Conservation (phyloP, 1,284 basidiomycete species). For the Ustilago cynodontis region DNA sequence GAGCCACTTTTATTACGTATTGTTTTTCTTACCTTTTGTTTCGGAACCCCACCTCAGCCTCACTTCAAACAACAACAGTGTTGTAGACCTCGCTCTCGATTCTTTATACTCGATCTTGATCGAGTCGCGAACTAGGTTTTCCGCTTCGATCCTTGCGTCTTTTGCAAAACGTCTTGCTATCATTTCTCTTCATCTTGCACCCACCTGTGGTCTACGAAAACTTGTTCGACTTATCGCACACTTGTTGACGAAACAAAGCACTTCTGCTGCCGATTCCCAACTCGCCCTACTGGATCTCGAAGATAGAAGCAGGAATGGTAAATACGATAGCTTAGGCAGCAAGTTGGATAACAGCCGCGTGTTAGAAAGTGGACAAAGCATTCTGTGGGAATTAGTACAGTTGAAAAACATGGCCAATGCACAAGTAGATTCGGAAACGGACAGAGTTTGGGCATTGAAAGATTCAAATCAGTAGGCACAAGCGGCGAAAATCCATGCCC, state of each 20-base stretch:
- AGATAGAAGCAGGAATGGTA: slow-evolving; percentile 31
- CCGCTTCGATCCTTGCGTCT: slow-evolving; percentile 77
- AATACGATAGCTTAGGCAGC: slow-evolving; percentile 14
- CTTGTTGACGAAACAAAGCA: slow-evolving; percentile 25
- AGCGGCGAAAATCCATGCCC: too few relatives aligned
- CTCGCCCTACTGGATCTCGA: slow-evolving; percentile 38
- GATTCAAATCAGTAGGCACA: slow-evolving; percentile 8
- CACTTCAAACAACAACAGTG: background rate
- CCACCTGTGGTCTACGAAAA: slow-evolving; percentile 8
- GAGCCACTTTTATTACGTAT: slow-evolving; percentile 78
- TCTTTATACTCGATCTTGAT: slow-evolving; percentile 77
- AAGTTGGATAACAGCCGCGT: slow-evolving; percentile 22
- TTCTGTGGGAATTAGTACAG: slow-evolving; percentile 31
- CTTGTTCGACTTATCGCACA: slow-evolving; percentile 18
- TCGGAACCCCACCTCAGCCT: slow-evolving; percentile 71
- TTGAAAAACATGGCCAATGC: slow-evolving; percentile 1
- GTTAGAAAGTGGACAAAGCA: slow-evolving; percentile 26
- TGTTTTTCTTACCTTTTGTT: slow-evolving; percentile 72
- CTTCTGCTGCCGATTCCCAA: slow-evolving; percentile 15
- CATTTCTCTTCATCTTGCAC: slow-evolving; percentile 28
- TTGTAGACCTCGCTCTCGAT: slow-evolving; percentile 38
- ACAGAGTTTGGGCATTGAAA: slow-evolving; percentile 28
- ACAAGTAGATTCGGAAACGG: slow-evolving; percentile 8
- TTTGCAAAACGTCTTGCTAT: slow-evolving; percentile 85
- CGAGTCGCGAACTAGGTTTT: slow-evolving; percentile 78